These are phyloP conservation scores for Ophiocordyceps robertsii DNA, from an alignment of 2,329 filamentous ascomycete genomes.

Conservation along the genomic window DNA sequence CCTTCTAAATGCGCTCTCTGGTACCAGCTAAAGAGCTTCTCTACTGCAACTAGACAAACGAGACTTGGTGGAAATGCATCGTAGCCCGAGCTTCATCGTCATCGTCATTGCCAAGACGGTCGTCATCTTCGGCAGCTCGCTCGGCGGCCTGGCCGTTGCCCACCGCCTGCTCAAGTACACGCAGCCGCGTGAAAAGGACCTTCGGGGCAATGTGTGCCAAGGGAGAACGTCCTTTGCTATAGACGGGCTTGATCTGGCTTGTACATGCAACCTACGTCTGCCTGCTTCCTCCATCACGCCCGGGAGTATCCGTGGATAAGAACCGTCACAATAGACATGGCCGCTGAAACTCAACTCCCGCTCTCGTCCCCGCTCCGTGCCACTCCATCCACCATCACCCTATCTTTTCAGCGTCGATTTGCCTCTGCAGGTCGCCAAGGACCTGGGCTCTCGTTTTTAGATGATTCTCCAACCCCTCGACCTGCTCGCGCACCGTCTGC, in stretches of 20 bases:
- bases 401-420: constrained; percentile 78
- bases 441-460: constrained; percentile 61
- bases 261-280: no score
- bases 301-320: neutral
- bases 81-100: no score
- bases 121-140: constrained; percentile 40
- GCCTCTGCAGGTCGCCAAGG: constrained; percentile 60
- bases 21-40: no score
- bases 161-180: constrained; percentile 42
- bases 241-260: neutral
- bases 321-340: neutral
- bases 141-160: constrained; percentile 37
- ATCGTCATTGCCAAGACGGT: constrained; percentile 34
- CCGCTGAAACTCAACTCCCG: neutral
- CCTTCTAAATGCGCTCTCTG: no score
- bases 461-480: constrained; percentile 80
- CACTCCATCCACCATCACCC: constrained; percentile 14
- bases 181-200: constrained; percentile 25
- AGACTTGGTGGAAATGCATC: no score
- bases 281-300: no score
- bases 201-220: constrained; percentile 17
- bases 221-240: neutral
- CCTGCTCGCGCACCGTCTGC: constrained; percentile 81
- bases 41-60: no score
- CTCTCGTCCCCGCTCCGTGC: neutral